These are phyloP conservation scores for Zygotorulaspora mrakii DNA, from an alignment of 1,139 yeast genomes.

Conservation along the genomic window DNA sequence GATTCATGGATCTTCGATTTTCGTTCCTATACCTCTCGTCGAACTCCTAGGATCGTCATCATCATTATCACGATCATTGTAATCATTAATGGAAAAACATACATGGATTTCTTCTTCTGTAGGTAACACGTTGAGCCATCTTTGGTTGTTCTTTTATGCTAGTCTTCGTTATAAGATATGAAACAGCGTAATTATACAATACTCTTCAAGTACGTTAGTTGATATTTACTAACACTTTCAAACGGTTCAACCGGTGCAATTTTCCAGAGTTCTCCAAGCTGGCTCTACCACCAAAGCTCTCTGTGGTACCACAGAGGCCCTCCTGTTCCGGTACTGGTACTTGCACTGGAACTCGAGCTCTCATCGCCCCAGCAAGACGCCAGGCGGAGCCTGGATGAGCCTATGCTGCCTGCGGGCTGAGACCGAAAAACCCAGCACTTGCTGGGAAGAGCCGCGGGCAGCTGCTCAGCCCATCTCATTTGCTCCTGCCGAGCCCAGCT, in stretches of 20 bases:
- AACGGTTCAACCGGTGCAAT: slow-evolving; percentile 1
- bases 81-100: no score
- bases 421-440: no score
- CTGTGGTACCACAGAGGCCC: no score
- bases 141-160: slow-evolving; percentile 35
- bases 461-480: no score
- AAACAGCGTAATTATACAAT: slow-evolving; percentile 5
- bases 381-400: no score
- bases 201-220: background rate
- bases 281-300: background rate
- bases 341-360: no score
- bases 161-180: slow-evolving; percentile 11
- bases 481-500: no score
- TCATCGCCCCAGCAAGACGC: no score
- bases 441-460: no score
- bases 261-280: slow-evolving; percentile 5
- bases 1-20: background rate
- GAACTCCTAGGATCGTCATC: background rate
- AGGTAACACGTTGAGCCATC: slow-evolving; percentile 80
- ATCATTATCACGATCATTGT: no score
- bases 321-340: no score
- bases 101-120: slow-evolving; percentile 80
- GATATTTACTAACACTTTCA: slow-evolving; percentile 9
- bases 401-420: no score
- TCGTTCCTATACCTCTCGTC: slow-evolving; percentile 1